Conservation (phyloP, 139 green algal species). For the Desmodesmus armatus region DNA sequence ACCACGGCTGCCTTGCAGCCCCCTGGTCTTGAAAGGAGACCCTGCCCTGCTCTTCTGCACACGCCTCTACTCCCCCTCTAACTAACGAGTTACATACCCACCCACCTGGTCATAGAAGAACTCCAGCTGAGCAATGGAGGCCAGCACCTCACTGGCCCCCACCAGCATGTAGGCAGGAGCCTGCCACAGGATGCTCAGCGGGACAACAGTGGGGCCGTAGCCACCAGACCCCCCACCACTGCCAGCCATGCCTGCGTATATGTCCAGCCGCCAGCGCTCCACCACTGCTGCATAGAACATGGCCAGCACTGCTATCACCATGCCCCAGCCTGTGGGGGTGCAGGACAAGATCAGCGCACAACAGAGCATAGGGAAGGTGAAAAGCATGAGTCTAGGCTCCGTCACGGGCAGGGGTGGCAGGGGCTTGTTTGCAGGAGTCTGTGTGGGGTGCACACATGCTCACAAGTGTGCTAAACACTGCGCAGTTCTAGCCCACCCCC, state of each 20-base stretch:
- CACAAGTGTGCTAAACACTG: no score
- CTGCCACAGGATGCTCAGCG: constrained; percentile 70
- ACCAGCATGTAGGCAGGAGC: constrained; percentile 89
- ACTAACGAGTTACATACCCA: no score
- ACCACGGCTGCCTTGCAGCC: no score
- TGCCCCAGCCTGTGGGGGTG: constrained; percentile 73
- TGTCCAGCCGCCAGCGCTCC: constrained; percentile 73
- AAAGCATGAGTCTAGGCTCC: no score
- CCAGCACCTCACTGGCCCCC: constrained; percentile 88
- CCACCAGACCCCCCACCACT: neutral
- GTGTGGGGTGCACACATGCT: no score
- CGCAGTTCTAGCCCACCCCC: no score
- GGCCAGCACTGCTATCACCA: constrained; percentile 77
- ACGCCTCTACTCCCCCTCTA: no score
- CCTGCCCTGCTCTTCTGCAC: no score
- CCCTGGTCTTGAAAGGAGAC: no score
- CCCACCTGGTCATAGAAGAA: constrained; percentile 94
- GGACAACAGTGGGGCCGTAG: constrained; percentile 8
- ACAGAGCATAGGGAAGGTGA: no score
- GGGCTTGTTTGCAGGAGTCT: neutral
- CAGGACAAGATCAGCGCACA: neutral
- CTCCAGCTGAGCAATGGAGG: constrained; percentile 92
- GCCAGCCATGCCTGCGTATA: constrained; percentile 53
- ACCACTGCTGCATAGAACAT: constrained; percentile 82
- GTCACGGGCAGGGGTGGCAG: neutral